Conservation (phyloP, 1,284 basidiomycete species). For the Boletus smithii region DNA sequence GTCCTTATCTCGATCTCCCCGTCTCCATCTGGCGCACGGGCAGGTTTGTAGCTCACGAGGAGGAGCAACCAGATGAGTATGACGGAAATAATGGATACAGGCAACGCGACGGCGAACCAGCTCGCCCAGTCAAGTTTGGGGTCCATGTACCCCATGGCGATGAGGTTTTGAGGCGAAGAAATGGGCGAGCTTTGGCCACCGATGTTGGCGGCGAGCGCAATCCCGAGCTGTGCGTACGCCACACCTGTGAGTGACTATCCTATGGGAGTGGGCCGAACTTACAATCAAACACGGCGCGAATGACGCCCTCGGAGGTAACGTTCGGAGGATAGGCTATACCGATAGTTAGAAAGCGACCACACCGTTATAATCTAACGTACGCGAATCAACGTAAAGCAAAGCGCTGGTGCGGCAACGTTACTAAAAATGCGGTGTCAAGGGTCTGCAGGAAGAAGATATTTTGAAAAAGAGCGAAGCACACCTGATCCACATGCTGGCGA, state of each 20-base stretch:
- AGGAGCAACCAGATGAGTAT: constrained; percentile 91
- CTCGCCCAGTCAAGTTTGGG: constrained; percentile 84
- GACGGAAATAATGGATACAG: constrained; percentile 84
- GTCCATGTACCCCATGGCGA: constrained; percentile 88
- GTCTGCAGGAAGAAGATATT: background rate
- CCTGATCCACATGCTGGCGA: constrained; percentile 99
- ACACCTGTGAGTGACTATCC: constrained; percentile 3
- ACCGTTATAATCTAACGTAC: constrained; percentile 42
- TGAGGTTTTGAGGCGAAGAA: constrained; percentile 96
- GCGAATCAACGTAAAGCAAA: constrained; percentile 96
- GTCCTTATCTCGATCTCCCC: constrained; percentile 78
- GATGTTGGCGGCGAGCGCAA: constrained; percentile 96
- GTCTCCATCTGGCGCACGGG: constrained; percentile 70
- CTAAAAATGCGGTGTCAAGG: constrained; percentile 37
- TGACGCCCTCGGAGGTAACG: constrained; percentile 81
- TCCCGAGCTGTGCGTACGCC: constrained; percentile 68
- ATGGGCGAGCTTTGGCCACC: constrained; percentile 96
- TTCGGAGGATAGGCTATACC: constrained; percentile 85
- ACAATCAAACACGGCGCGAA: constrained; percentile 93
- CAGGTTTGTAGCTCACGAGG: constrained; percentile 77
- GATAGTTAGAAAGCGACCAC: constrained; percentile 6
- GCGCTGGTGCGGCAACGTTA: constrained; percentile 95
- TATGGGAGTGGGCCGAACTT: constrained; percentile 32
- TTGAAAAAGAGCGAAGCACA: constrained; percentile 38
- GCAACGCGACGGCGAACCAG: constrained; percentile 94